Evolutionary conservation across 176 grass and related monocot species (phyloP).

Genomic region (Pontederia paniculata): DNA sequence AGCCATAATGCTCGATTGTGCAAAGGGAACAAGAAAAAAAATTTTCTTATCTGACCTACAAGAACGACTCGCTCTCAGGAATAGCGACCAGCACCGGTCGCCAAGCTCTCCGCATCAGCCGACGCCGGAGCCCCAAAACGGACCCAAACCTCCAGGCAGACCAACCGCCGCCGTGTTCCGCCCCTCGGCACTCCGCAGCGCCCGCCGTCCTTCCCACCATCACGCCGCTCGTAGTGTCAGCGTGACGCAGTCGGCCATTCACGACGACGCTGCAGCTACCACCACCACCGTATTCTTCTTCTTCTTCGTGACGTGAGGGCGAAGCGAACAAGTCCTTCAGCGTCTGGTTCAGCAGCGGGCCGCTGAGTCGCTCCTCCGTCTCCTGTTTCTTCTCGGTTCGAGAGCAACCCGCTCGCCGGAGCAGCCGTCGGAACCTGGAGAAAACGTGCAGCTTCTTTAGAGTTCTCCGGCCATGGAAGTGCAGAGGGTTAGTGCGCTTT

Average conservation of each 20-base stretch:
- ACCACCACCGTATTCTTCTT: not conserved
- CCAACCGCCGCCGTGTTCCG: not conserved
- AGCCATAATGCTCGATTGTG: not conserved
- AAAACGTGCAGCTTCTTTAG: slow-evolving; percentile 1
- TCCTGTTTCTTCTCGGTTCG: not conserved
- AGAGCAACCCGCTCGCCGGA: not conserved
- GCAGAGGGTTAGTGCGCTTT: not conserved
- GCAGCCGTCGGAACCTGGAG: not conserved
- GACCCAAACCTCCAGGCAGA: slow-evolving; percentile 3
- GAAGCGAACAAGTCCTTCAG: slow-evolving; percentile 3
- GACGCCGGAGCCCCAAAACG: slow-evolving; percentile 1
- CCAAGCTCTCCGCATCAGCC: slow-evolving; percentile 12
- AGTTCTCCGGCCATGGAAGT: not conserved
- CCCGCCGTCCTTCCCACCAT: not conserved
- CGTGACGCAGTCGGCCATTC: too few relatives aligned
- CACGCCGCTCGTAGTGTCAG: too few relatives aligned
- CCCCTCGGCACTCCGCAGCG: not conserved
- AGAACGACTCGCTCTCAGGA: slow-evolving; percentile 3
- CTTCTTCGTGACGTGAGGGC: not conserved
- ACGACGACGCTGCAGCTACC: not conserved
- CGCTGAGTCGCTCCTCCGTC: not conserved
- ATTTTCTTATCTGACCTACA: not conserved
- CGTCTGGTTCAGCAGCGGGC: slow-evolving; percentile 2
- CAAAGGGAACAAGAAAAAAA: not conserved
- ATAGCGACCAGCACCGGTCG: slow-evolving; percentile 14